Base-by-base conservation (phyloP, 2,329 filamentous ascomycete genomes). In the Onygenales sp. region DNA sequence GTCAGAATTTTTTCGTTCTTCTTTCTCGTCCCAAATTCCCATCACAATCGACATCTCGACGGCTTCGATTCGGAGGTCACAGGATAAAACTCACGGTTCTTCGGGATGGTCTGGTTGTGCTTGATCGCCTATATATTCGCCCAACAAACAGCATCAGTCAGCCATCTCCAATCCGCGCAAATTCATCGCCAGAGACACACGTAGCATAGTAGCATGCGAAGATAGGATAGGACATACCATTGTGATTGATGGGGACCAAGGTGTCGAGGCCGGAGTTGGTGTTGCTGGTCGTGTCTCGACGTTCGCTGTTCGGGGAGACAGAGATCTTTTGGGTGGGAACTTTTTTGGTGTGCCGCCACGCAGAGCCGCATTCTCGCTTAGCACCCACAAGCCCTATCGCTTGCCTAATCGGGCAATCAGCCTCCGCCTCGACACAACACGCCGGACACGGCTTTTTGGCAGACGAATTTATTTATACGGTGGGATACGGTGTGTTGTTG, bases 51-150 rank as follows among this genome's bases (percentile, higher is more conserved):
- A 48, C 21, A 14, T 54, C 56, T 27, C 21, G 21, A 27, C 21
- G 21, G 21, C 21, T 27, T 27, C 21, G 21, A 36, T 36, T 48
- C 33, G 33, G 6, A 17, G 11, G 6, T 21, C 4, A 37, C 5
- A n/a, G 13, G 27, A 6, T 8, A 31, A 46, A 46, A 73, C 86
- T 81, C 80, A 89, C 86, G 91, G 85, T 94, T 95, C 84, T 92
- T 87, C 75, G 87, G 86, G 77, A 96, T 86, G 82, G 92, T 87
- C 83, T 96, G 90, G 82, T 97, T 97, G 87, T 96, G 90, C 86
- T 95, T 95, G 89, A 97, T 95, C 83, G 92, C 88, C 91, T 86
- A 70, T 65, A 54, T 44, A 34, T 43, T 10, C 43, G 31, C 40
- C 52, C 54, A 53, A 51, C 52, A 40, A 47, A 47, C 53, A 52